A percentile compares a stretch with the other conserved stretches of the same genome.
These are phyloP conservation scores for Lichina pygmaea DNA, from an alignment of 495 filamentous ascomycete species.

Conservation along the genomic window DNA sequence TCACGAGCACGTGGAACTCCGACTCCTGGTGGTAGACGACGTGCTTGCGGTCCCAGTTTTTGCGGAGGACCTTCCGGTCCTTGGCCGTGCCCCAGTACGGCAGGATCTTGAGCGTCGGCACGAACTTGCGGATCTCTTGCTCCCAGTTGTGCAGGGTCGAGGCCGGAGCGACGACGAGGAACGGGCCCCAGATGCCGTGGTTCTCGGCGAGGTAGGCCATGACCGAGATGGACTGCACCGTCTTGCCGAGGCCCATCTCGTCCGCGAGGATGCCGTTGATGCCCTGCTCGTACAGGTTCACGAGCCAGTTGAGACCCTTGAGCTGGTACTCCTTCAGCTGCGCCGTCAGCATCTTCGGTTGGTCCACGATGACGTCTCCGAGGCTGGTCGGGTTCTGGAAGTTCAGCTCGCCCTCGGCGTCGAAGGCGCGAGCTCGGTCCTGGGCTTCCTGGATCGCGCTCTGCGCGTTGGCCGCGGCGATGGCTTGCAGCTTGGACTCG, in stretches of 20 bases:
- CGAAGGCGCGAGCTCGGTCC: constrained; percentile 78
- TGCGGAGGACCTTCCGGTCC: constrained; percentile 84
- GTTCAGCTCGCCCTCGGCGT: constrained; percentile 86
- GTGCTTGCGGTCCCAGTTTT: constrained; percentile 97
- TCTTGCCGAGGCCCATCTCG: constrained; percentile 98
- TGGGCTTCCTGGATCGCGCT: constrained; percentile 89
- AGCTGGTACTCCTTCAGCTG: constrained; percentile 95
- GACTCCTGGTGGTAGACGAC: constrained; percentile 83
- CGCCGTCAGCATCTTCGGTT: constrained; percentile 80
- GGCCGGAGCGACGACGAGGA: constrained; percentile 85
- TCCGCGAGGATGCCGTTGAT: constrained; percentile 98
- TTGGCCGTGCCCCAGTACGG: constrained; percentile 93
- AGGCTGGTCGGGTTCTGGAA: constrained; percentile 96
- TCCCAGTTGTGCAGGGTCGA: constrained; percentile 98
- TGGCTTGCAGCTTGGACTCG: constrained; percentile 50
- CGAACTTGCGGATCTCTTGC: constrained; percentile 86
- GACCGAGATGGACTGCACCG: constrained; percentile 93
- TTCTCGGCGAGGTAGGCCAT: constrained; percentile 96
- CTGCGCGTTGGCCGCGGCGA: constrained; percentile 87
- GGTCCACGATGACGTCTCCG: constrained; percentile 75
- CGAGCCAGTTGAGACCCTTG: constrained; percentile 96
- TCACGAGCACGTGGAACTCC: constrained; percentile 84
- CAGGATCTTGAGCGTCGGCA: constrained; percentile 76
- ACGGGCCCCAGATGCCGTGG: constrained; percentile 96
- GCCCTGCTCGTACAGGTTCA: constrained; percentile 95